phyloP scores from a whole-genome alignment of 2,329 filamentous ascomycete genomes.

The Arthrobotrys entomopaga region DNA sequence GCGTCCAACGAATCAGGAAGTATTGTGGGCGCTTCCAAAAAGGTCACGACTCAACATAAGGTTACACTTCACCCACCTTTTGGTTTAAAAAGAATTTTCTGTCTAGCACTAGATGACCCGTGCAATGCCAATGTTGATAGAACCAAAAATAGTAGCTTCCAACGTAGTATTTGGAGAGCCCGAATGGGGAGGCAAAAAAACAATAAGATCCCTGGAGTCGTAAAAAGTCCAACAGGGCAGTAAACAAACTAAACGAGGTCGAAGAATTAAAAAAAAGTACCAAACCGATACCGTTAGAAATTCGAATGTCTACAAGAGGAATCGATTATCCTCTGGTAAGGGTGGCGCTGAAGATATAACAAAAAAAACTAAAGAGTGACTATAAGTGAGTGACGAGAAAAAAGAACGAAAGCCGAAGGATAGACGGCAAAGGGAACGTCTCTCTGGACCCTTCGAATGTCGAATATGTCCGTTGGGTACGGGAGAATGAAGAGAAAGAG shows the following conservation, averaged over 20 bases:
- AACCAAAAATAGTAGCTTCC: conserved; percentile 42
- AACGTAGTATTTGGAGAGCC: conserved; percentile 36
- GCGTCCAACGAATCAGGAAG: conserved; percentile 40
- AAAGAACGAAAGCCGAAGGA: conserved; percentile 34
- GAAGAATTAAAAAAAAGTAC: conserved; percentile 16
- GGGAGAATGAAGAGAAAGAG: conserved; percentile 32
- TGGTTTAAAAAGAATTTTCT: conserved; percentile 13
- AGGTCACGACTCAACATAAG: conserved; percentile 27
- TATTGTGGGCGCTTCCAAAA: conserved; percentile 21
- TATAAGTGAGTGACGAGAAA: conserved; percentile 46
- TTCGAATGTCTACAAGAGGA: conserved; percentile 37
- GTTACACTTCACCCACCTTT: conserved; percentile 54
- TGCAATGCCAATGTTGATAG: conserved; percentile 17
- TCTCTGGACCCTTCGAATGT: conserved; percentile 38
- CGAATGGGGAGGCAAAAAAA: conserved; percentile 17
- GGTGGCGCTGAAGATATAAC: conserved; percentile 1
- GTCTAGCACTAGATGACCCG: conserved; percentile 26
- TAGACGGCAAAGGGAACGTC: conserved; percentile 19
- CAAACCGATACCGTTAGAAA: conserved; percentile 38
- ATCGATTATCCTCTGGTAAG: conserved; percentile 18
- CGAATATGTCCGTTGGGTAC: conserved; percentile 51
- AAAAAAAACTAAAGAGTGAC: conserved; percentile 26
- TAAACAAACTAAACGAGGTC: conserved; percentile 15
- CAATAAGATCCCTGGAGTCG: background rate
- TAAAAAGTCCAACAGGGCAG: too few species aligned